Percentiles rank a stretch among this genome's conserved stretches.
These are phyloP conservation scores for Chlamydomonas sp. DNA, from an alignment of 139 green algal genomes.

Conservation along the genomic window DNA sequence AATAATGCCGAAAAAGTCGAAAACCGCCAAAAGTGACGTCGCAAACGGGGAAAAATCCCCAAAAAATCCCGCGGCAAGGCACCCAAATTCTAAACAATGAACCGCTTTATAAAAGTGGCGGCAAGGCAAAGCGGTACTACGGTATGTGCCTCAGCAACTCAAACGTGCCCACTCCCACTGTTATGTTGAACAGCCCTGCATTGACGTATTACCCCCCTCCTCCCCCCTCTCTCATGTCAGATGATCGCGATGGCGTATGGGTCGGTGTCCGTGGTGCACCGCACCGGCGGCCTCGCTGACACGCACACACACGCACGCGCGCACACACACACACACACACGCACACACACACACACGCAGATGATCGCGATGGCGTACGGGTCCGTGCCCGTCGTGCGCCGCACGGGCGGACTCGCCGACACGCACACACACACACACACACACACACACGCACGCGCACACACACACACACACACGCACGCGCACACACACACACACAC, in stretches of 20 bases:
- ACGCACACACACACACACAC: too few relatives aligned
- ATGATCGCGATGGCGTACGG: constrained; percentile 30
- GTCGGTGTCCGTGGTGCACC: constrained; percentile 79
- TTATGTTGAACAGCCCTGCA: too few relatives aligned
- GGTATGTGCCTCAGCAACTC: too few relatives aligned
- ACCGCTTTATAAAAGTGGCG: too few relatives aligned
- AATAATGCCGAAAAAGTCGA: too few relatives aligned
- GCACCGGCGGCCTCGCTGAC: constrained; percentile 84
- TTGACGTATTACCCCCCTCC: not conserved
- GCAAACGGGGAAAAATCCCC: too few relatives aligned
- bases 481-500: constrained; percentile 3
- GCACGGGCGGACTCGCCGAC: constrained; percentile 85
- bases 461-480: constrained; percentile 7
- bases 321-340: constrained; percentile 1
- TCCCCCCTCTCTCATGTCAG: not conserved
- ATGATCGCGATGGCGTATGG: constrained; percentile 36
- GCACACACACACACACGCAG: constrained; percentile 9
- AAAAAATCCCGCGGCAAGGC: too few relatives aligned
- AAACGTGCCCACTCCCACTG: too few relatives aligned
- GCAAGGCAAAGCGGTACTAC: too few relatives aligned
- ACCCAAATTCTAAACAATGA: too few relatives aligned
- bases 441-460: too few relatives aligned
- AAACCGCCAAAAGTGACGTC: too few relatives aligned
- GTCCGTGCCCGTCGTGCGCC: constrained; percentile 80
- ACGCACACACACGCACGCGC: constrained; percentile 2